Conservation (phyloP, 805 yeast species). For the Tetrapisispora phaffii region DNA sequence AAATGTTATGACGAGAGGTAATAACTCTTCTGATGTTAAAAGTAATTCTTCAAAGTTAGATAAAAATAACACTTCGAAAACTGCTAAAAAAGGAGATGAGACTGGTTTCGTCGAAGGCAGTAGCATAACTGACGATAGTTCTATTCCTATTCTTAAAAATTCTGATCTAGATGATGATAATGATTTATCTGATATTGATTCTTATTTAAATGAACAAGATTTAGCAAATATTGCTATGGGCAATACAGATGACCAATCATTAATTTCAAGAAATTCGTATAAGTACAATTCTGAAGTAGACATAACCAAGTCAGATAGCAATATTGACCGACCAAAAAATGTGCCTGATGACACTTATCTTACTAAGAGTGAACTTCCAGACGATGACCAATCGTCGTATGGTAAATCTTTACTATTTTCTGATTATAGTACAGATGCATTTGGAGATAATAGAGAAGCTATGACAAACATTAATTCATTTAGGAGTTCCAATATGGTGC, state of each 20-base stretch:
- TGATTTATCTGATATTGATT: slow-evolving; percentile 24
- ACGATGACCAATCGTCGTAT: slow-evolving; percentile 25
- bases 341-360: neutral
- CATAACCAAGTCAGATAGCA: neutral
- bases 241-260: neutral
- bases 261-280: neutral
- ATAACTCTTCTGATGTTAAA: slow-evolving; percentile 8
- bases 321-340: neutral
- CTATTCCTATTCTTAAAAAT: too few species aligned
- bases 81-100: neutral
- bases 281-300: slow-evolving; percentile 2
- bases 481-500: neutral
- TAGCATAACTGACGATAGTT: neutral
- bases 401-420: slow-evolving; percentile 29
- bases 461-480: slow-evolving; percentile 4
- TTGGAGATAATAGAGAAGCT: slow-evolving; percentile 7
- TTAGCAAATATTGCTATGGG: slow-evolving; percentile 19
- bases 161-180: slow-evolving; percentile 2
- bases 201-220: slow-evolving; percentile 27
- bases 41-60: slow-evolving; percentile 9
- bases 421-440: slow-evolving; percentile 20
- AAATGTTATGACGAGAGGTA: slow-evolving; percentile 12
- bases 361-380: slow-evolving; percentile 5
- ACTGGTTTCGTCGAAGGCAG: neutral
- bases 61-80: neutral